Percentiles rank a stretch among this genome's conserved stretches.
These are phyloP conservation scores for Linderniella brevidens DNA, from an alignment of 257 asterid species.

Conservation along the genomic window DNA sequence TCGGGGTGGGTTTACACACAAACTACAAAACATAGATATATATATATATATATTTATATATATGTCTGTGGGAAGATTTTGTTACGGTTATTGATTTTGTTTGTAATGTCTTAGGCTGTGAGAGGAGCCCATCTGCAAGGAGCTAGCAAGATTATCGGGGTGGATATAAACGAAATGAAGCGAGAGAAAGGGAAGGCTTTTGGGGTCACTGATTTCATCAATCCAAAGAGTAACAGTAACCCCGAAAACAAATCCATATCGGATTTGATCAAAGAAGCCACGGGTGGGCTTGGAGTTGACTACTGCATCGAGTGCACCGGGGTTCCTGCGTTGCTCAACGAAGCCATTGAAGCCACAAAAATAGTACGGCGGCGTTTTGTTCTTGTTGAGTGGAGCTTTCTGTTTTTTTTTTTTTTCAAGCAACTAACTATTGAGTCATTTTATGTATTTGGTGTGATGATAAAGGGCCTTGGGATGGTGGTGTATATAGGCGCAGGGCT, in stretches of 20 bases:
- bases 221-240: slow-evolving; percentile 17
- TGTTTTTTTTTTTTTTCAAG: too few species aligned
- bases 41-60: background rate
- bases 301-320: slow-evolving; percentile 60
- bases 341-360: slow-evolving; percentile 59
- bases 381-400: background rate
- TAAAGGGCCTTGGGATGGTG: slow-evolving; percentile 29
- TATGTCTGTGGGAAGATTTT: background rate
- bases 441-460: background rate
- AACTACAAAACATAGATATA: background rate
- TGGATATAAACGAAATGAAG: slow-evolving; percentile 45
- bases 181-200: slow-evolving; percentile 32
- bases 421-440: background rate
- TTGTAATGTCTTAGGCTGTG: slow-evolving; percentile 23
- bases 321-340: slow-evolving; percentile 39
- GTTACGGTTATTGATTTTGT: background rate
- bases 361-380: slow-evolving; percentile 17
- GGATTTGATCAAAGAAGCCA: slow-evolving; percentile 42
- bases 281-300: slow-evolving; percentile 63
- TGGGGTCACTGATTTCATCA: slow-evolving; percentile 60
- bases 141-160: slow-evolving; percentile 49
- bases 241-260: slow-evolving; percentile 30
- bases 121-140: slow-evolving; percentile 42
- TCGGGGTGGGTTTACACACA: slow-evolving; percentile 29
- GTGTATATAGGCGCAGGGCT: slow-evolving; percentile 27